These are phyloP conservation scores for Thoreauomyces humboldtii DNA, from an alignment of 192 early-diverging fungal species.

Conservation along the genomic window DNA sequence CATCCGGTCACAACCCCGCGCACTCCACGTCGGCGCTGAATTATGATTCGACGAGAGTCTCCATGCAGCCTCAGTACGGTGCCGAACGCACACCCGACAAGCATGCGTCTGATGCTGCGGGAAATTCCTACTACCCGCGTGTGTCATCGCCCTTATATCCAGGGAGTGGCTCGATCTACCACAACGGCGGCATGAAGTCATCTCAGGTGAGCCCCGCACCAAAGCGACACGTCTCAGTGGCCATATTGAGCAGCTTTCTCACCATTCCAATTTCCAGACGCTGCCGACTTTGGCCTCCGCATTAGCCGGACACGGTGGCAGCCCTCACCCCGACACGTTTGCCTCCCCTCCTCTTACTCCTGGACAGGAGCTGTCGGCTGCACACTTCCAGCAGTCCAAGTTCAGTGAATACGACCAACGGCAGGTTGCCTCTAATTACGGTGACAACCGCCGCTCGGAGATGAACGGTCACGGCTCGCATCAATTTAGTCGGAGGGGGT, in stretches of 20 bases:
- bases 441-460: no score
- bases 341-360: conserved; percentile 24
- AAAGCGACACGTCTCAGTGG: neutral
- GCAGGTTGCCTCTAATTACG: neutral
- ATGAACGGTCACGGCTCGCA: no score
- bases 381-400: neutral
- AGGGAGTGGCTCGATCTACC: neutral
- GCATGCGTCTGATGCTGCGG: neutral
- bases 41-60: neutral
- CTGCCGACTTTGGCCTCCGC: conserved; percentile 22
- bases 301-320: conserved; percentile 17
- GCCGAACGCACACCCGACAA: no score
- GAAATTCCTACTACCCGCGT: neutral
- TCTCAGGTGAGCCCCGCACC: neutral
- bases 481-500: no score
- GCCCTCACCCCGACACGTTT: conserved; percentile 12
- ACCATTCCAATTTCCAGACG: neutral
- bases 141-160: neutral
- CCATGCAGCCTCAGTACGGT: no score
- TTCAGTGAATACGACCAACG: neutral
- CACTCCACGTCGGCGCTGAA: neutral
- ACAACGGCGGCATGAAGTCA: neutral
- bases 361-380: neutral
- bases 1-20: neutral
- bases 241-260: neutral